A percentile compares a stretch with the other conserved stretches of the same genome.
phyloP scores from a whole-genome alignment of 1,284 basidiomycete species.

The Microbotryum violaceum region DNA sequence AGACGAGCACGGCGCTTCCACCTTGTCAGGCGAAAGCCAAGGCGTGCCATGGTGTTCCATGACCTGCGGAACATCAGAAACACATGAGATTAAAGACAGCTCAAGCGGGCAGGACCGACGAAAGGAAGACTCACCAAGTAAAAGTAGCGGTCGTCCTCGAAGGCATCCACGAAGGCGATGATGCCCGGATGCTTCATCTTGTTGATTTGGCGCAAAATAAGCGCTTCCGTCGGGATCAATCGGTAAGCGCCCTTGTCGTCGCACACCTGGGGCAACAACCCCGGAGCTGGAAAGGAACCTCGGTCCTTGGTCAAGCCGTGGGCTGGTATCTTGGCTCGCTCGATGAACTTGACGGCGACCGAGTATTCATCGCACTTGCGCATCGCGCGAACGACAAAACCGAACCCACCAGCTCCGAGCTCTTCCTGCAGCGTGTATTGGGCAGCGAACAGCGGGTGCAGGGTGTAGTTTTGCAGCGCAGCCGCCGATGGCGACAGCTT shows the following conservation, averaged over 20 bases:
- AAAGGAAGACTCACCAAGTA: constrained; percentile 59
- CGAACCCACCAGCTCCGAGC: constrained; percentile 82
- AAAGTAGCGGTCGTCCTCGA: constrained; percentile 72
- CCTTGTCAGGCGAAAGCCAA: constrained; percentile 48
- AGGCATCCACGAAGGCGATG: constrained; percentile 71
- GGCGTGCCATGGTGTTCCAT: constrained; percentile 87
- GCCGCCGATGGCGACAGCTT: no score
- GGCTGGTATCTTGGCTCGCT: constrained; percentile 47
- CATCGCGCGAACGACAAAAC: constrained; percentile 58
- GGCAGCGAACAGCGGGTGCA: constrained; percentile 59
- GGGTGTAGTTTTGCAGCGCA: constrained; percentile 46
- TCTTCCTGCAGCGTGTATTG: constrained; percentile 60
- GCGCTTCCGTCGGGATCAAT: constrained; percentile 66
- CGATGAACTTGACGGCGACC: constrained; percentile 88
- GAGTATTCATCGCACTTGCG: constrained; percentile 50
- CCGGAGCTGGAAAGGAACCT: constrained; percentile 15
- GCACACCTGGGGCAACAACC: constrained; percentile 10
- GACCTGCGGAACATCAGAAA: constrained; percentile 49
- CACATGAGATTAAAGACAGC: background rate
- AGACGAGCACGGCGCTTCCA: constrained; percentile 9
- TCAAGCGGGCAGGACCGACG: background rate
- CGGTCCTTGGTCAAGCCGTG: constrained; percentile 28
- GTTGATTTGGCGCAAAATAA: constrained; percentile 59
- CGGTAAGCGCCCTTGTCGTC: constrained; percentile 28
- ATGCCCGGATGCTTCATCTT: constrained; percentile 61